Evolutionary conservation across 345 rosid genomes (phyloP), one percentile per base, ranked within the genome.

Genomic region (Angophora floribunda): DNA sequence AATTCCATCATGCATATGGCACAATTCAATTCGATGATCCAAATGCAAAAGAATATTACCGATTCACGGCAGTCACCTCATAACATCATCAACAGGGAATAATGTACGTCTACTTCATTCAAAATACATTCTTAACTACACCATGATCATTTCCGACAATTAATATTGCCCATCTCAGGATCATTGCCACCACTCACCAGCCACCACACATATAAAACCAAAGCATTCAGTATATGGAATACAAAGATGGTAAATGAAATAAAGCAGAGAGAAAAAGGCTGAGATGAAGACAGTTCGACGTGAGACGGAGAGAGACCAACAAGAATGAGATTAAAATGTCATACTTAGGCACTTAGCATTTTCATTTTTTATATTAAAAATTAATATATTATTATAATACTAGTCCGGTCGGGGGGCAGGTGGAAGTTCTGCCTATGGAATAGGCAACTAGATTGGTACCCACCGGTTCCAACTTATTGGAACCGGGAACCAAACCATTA

Each of bases 401-500:
- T 1, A 5, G 12, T 55, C 0, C 0, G 2, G 6, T 22, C 22
- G 12, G 2, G 6, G 28, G 61, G 0, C 0, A 0, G 12, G 22
- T 36, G 41, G 4, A 36, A 36, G 4, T 36, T 55, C 22, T 12
- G 22, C 28, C 12, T 12, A 55, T 55, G 61, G 6, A 55, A 8
- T 0, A 0, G 22, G 0, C 2, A 55, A 22, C 12, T 4, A 8
- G 0, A 5, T 0, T 19, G 24, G 4, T 19, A 53, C 3, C 10
- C 24, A 53, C 24, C 1, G 7, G 0, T 55, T 55, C 1, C 5
- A 24, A 55, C 22, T 21, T 21, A 55, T 55, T 55, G 5, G 12
- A 55, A 21, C 0, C 0, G 26, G 0, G 61, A 55, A 55, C 12
- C 2, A 2, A 21, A 55, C 0, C 0, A 5, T 36, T 36, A 36